Base-by-base conservation (phyloP, 2,329 filamentous ascomycete species). In the Coniochaeta sp. region DNA sequence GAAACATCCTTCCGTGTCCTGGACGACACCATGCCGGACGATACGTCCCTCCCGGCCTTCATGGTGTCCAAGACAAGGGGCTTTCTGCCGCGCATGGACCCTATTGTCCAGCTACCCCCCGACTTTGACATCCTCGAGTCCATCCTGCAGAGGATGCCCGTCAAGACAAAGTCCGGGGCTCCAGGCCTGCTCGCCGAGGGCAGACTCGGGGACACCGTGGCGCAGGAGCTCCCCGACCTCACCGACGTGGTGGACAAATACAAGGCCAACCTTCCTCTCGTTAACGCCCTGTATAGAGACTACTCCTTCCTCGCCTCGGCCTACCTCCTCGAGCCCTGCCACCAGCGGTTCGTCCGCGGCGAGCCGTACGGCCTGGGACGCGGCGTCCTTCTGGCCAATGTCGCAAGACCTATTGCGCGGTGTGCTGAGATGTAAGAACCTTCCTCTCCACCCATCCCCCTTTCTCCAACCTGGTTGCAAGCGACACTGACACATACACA, bases 281-380 rank as follows among this genome's bases (percentile, higher is more conserved):
- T 96, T 79, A 95, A 93, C 68, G 92, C 92, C 36, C 77, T 96
- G 55, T 96, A 96, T 73, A 83, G 93, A 22, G 93, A 97, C 77
- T 97, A 96, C 73, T 90, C 89, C 16, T 97, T 96, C 79, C 77
- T 96, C 32, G 89, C 92, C 5, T 96, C 90, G 26, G 90, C 91
- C 0, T 96, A 96, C 72, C 80, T 97, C 32, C 85, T 97, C 32
- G 93, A 97, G 79, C 93, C 93, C 12, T 97, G 93, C 73, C 93
- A 95, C 75, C 82, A 91, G 76, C 83, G 82, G 42, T 87, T 86
- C 68, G 67, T 88, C 62, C 87, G 84, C 73, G 89, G 88, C 0
- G 86, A 90, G 71, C 80, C 81, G 1, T 96, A 96, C 71, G 92
- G 92, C 0, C 77, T 96, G 52, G 92, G 87, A 3, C 79, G 92